Base-by-base conservation (phyloP, 1,284 basidiomycete genomes). In the Gastroboletus turbinatus region DNA sequence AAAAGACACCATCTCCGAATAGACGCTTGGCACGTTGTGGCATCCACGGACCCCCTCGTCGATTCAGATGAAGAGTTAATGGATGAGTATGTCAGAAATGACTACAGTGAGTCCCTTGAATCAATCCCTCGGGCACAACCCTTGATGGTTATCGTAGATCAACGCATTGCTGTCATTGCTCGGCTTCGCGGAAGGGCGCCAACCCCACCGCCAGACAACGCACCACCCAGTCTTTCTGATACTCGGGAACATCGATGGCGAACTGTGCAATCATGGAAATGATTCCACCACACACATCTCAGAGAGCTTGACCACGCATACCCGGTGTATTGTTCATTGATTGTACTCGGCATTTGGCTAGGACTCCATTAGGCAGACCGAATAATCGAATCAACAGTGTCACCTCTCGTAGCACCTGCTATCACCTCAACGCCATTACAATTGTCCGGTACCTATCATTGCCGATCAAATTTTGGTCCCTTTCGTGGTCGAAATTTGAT, bases 1-100 rank as follows among this genome's bases (percentile, higher is more conserved):
- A 36, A 52, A 9, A 2, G 27, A n/a, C n/a, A 30, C 35, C 17
- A 42, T 52, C 30, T 36, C 50, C 32, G 27, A 47, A 45, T 69
- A 90, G 88, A 90, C 56, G 85, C 88, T 13, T 90, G 86, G 86
- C 81, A 87, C 64, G 75, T 83, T 42, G 78, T 83, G 35, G 78
- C 76, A 40, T 81, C 78, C 33, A 78, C 77, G 38, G 87, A 91
- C 63, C 84, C 88, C 11, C 73, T 90, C 14, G 75, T 75, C 16
- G 87, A 89, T 72, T 90, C 88, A 9, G 88, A 90, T 63, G 84
- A 87, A 51, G 88, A 91, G 63, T 72, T 76, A 50, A 75, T 75
- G 53, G 85, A 89, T 59, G 83, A 87, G 56, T 77, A 86, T 60
- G 76, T 80, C 51, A 77, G 82, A 42, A 65, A 78, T 42, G 88